Conservation (phyloP, 345 rosid genomes). For the Balakata baccata region DNA sequence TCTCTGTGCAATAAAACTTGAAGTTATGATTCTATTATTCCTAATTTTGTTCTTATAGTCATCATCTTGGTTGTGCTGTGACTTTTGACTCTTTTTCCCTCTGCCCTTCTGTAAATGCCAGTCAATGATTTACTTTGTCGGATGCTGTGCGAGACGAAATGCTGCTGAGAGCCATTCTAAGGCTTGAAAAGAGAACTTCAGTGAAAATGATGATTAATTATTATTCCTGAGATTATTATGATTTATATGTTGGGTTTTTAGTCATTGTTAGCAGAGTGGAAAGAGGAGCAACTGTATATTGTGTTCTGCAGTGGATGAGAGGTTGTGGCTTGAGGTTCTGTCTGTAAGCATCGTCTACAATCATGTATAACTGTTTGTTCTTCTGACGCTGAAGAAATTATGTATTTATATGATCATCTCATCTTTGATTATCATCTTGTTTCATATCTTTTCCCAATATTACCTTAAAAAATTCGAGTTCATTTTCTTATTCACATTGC, state of each 20-base stretch:
- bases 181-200: conserved; percentile 32
- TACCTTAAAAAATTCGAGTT: too few species aligned
- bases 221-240: conserved; percentile 3
- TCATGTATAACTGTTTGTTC: conserved; percentile 2
- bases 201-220: neutral
- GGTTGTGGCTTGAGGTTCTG: conserved; percentile 11
- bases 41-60: neutral
- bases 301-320: neutral
- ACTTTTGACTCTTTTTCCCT: conserved; percentile 4
- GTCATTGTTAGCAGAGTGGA: neutral
- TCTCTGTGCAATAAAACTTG: neutral
- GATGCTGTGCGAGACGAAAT: conserved; percentile 90
- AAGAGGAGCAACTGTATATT: neutral
- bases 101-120: conserved; percentile 27
- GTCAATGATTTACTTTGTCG: conserved; percentile 77
- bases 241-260: neutral
- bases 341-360: neutral
- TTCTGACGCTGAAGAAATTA: neutral
- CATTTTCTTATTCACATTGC: too few species aligned
- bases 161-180: conserved; percentile 48
- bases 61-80: neutral
- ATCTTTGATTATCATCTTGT: neutral
- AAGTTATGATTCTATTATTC: neutral
- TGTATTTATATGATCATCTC: neutral
- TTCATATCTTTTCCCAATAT: neutral